Evolutionary conservation across 2,329 filamentous ascomycete genomes (phyloP).

Genomic region (Colletotrichum costaricense): DNA sequence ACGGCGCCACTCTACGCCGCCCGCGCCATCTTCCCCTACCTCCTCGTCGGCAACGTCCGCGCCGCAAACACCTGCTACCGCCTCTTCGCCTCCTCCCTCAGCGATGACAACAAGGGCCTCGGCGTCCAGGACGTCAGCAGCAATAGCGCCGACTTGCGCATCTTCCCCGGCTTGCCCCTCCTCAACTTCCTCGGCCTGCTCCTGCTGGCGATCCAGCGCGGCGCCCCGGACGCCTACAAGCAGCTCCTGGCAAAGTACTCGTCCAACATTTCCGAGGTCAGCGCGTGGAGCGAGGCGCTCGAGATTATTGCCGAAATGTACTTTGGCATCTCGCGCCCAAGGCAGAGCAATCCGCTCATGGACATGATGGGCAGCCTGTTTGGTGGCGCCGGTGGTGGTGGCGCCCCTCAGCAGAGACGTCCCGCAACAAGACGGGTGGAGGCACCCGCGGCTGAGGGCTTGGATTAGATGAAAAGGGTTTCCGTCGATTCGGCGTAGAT

Average conservation of each 20-base stretch:
- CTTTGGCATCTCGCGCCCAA: conserved; percentile 89
- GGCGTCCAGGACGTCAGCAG: conserved; percentile 84
- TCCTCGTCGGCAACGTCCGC: conserved; percentile 89
- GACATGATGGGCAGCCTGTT: conserved; percentile 99
- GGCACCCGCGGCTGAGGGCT: conserved; percentile 66
- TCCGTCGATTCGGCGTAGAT: conserved; percentile 1
- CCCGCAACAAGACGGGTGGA: conserved; percentile 58
- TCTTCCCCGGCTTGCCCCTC: conserved; percentile 92
- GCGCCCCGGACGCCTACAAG: conserved; percentile 80
- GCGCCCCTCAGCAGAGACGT: conserved; percentile 49
- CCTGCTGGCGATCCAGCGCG: conserved; percentile 85
- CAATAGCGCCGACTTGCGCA: conserved; percentile 76
- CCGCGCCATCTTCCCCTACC: conserved; percentile 89
- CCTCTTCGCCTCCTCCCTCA: conserved; percentile 60
- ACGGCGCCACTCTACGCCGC: conserved; percentile 88
- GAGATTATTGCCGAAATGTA: conserved; percentile 96
- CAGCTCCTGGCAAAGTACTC: conserved; percentile 87
- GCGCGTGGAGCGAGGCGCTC: conserved; percentile 83
- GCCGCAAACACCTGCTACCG: conserved; percentile 87
- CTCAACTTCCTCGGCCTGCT: conserved; percentile 93
- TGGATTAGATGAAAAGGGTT: conserved; percentile 60
- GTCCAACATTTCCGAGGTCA: conserved; percentile 79
- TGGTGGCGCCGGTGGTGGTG: conserved; percentile 75
- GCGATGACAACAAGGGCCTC: conserved; percentile 62
- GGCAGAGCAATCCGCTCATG: conserved; percentile 91